Percentiles rank a stretch among this genome's conserved stretches.
phyloP scores from a whole-genome alignment of 768 basidiomycete species.

The Trametes cinnabarina region DNA sequence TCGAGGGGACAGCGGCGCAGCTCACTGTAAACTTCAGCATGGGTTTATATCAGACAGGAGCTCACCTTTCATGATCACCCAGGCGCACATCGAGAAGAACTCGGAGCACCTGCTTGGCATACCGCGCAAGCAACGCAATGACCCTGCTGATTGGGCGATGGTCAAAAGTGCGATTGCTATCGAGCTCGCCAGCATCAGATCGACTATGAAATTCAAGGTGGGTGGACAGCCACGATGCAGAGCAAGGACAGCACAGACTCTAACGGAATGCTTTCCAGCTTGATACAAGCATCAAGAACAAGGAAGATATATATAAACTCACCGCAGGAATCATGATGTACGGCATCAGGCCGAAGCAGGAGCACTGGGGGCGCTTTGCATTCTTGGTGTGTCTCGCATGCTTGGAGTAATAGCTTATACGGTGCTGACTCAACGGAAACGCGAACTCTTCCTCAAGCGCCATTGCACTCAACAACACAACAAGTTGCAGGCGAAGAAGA shows the following conservation, averaged over 20 bases:
- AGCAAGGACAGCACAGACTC: no score
- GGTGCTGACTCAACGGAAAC: no score
- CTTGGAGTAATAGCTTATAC: no score
- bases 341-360: background rate
- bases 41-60: background rate
- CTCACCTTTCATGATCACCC: background rate
- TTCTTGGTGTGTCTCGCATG: conserved; percentile 9
- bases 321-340: conserved; percentile 3
- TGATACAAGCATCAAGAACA: conserved; percentile 5
- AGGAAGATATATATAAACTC: conserved; percentile 12
- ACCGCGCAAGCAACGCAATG: background rate
- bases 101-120: background rate
- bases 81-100: conserved; percentile 1
- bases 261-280: no score
- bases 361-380: conserved; percentile 13
- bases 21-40: conserved; percentile 2
- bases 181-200: background rate
- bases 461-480: background rate
- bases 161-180: conserved; percentile 2
- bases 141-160: conserved; percentile 11
- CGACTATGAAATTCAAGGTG: conserved; percentile 3
- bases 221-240: no score
- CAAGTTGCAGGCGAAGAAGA: background rate
- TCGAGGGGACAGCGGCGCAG: background rate
- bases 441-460: background rate